phyloP scores from a whole-genome alignment of 2,329 filamentous ascomycete genomes.

The Penicillium palitans region DNA sequence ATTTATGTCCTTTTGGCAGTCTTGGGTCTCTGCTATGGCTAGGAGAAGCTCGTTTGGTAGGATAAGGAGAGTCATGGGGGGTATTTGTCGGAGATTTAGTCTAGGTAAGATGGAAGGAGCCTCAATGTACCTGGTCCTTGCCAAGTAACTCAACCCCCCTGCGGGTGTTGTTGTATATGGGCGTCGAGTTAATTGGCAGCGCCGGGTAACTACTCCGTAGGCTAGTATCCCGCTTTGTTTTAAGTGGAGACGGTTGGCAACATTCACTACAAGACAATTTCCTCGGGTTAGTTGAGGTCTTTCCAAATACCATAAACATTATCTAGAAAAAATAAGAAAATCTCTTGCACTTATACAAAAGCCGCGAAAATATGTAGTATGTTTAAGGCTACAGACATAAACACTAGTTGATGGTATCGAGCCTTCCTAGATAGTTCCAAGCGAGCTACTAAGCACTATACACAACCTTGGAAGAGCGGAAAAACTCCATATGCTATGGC shows the following conservation, averaged over 20 bases:
- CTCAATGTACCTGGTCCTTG: background rate
- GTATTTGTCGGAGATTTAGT: background rate
- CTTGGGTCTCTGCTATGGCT: background rate
- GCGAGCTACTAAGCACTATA: background rate
- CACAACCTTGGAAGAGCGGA: background rate
- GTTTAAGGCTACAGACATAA: background rate
- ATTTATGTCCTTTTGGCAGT: conserved; percentile 2
- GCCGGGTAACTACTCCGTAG: background rate
- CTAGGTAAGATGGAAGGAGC: background rate
- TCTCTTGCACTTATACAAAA: background rate
- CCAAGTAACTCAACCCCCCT: too few species aligned
- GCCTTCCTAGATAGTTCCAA: background rate
- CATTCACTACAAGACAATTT: too few species aligned
- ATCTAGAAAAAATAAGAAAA: background rate
- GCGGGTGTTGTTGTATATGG: too few species aligned
- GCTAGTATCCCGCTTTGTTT: background rate
- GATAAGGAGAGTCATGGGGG: conserved; percentile 3
- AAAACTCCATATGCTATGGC: conserved; percentile 13
- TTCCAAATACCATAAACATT: background rate
- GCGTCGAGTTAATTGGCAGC: too few species aligned
- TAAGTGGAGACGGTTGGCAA: background rate
- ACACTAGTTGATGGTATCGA: background rate
- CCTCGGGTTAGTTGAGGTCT: background rate
- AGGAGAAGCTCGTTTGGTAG: conserved; percentile 11
- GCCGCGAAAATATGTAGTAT: background rate